phyloP scores from a whole-genome alignment of 768 basidiomycete genomes.

The Polyporus arcularius region DNA sequence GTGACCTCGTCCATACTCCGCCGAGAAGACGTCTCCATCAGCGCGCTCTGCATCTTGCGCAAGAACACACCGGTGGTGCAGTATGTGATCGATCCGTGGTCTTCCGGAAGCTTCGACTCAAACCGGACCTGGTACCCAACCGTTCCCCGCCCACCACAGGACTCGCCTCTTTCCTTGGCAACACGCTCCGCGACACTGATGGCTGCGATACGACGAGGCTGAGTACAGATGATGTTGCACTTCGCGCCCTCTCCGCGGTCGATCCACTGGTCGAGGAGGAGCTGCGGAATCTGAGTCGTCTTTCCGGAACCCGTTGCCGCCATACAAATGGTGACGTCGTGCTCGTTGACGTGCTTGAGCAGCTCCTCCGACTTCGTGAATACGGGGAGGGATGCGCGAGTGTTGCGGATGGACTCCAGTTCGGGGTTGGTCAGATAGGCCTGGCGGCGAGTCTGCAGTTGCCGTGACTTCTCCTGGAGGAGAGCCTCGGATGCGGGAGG shows the following conservation, averaged over 20 bases:
- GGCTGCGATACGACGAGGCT: constrained; percentile 89
- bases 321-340: constrained; percentile 89
- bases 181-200: constrained; percentile 91
- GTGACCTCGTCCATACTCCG: constrained; percentile 71
- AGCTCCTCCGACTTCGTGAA: constrained; percentile 67
- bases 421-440: constrained; percentile 61
- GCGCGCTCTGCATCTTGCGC: constrained; percentile 77
- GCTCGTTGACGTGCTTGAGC: constrained; percentile 63
- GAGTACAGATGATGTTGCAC: constrained; percentile 92
- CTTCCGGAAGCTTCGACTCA: constrained; percentile 75
- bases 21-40: constrained; percentile 44
- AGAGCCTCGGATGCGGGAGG: constrained; percentile 30
- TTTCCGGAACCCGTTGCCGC: constrained; percentile 92
- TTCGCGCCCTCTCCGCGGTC: constrained; percentile 73
- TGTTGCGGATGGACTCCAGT: constrained; percentile 65
- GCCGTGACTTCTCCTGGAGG: constrained; percentile 54
- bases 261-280: constrained; percentile 85
- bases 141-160: constrained; percentile 53
- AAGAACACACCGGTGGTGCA: constrained; percentile 93
- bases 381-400: constrained; percentile 74
- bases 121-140: constrained; percentile 95
- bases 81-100: constrained; percentile 85
- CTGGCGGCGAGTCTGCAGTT: constrained; percentile 53
- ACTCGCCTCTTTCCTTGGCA: constrained; percentile 82
- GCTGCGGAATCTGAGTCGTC: constrained; percentile 92